Conservation (phyloP, 371 early-diverging fungal genomes). For the Haplosporangium sp. region DNA sequence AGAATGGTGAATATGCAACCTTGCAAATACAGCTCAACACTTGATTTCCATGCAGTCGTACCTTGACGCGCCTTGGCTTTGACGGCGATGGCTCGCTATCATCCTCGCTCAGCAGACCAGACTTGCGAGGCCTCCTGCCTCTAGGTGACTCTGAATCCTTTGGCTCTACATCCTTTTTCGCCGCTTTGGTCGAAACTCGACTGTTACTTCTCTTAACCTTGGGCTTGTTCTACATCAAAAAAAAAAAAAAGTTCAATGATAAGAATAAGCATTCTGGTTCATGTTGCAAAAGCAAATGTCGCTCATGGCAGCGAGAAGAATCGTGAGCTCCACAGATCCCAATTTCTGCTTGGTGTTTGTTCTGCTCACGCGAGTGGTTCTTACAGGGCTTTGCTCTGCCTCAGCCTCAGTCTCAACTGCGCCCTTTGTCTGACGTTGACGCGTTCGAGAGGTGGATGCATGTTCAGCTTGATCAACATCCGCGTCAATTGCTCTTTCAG, state of each 20-base stretch:
- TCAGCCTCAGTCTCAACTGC: not conserved
- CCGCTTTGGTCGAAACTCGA: constrained; percentile 16
- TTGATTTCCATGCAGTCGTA: not conserved
- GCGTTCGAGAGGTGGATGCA: not conserved
- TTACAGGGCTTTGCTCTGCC: too few species aligned
- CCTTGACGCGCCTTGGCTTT: constrained; percentile 8
- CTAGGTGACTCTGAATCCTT: constrained; percentile 15
- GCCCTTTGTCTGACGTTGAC: not conserved
- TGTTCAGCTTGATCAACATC: not conserved
- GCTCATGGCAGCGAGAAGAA: too few species aligned
- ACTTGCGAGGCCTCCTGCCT: constrained; percentile 21
- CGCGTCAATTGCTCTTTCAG: constrained; percentile 5
- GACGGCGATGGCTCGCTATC: constrained; percentile 6
- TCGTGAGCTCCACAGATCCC: constrained; percentile 2
- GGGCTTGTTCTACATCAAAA: constrained; percentile 19
- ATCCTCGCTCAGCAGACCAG: constrained; percentile 27
- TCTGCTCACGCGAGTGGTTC: too few species aligned
- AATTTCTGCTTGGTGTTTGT: not conserved
- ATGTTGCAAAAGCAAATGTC: not conserved
- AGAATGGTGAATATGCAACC: not conserved
- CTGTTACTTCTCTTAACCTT: constrained; percentile 35
- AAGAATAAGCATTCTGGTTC: not conserved
- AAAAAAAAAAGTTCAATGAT: not conserved
- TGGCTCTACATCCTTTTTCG: constrained; percentile 18
- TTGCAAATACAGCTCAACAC: not conserved